Base-by-base conservation (phyloP, 352 stramenopile species). In the Globisporangium spiculum region DNA sequence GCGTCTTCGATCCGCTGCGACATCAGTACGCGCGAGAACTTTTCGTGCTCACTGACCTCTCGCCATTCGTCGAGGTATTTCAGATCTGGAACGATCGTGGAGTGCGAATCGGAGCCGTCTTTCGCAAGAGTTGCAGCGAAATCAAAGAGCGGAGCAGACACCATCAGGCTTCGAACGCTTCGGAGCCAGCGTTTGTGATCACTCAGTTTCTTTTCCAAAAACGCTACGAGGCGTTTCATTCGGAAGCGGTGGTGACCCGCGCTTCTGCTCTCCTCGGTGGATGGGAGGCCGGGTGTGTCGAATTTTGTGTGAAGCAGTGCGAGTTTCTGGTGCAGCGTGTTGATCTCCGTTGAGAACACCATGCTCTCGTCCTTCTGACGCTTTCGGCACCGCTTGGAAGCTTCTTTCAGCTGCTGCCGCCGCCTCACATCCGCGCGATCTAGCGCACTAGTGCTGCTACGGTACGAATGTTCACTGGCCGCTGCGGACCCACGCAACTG, bases 171-270 rank as follows among this genome's bases (percentile, higher is more conserved):
- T 26, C 72, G 77, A 16, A 91, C 53, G 34, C 73, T 74, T 27
- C 78, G 70, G 30, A 87, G 61, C 84, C 84, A 92, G 10, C 74
- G 56, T 0, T 61, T 34, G 68, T 92, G 84, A 20, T 86, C 79
- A 0, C 70, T 71, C 27, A 92, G 66, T 62, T 90, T 89, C 4
- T 71, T 67, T 22, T 71, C 75, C 36, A 91, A 62, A 10, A 75
- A 83, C 1, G 44, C 65, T 2, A 77, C 68, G 2, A 61, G 74
- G 44, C 80, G 63, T 60, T 85, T 75, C 46, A 79, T 76, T 26
- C 84, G 75, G 3, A 88, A 63, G 12, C 68, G 75, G 2, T 77
- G 63, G 22, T 34, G 24, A 20, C 44, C 44, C 3, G 59, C 27
- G 3, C 41, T 14, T 36, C 61, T 14, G 34, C 36, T 46, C 38